Base-by-base conservation (phyloP, 768 basidiomycete species). In the Rhizopogon vesiculosus region DNA sequence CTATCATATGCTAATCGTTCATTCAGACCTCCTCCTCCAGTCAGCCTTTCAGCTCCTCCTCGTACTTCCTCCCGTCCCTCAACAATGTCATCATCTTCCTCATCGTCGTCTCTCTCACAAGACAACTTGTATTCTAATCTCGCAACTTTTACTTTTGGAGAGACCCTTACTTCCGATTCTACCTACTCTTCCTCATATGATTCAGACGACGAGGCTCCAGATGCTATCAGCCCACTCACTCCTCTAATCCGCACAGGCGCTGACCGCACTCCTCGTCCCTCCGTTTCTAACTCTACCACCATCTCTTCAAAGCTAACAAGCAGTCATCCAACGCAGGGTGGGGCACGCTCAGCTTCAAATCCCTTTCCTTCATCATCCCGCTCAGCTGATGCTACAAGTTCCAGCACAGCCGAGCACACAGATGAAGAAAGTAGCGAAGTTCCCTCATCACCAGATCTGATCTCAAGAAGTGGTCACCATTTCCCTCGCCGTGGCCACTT, bases 211-310 rank as follows among this genome's bases (percentile, higher is more conserved):
- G 64, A 65, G 9, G 45, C 63, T 19, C 51, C 69, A 43, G 66
- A 67, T 33, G 54, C 59, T 41, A 67, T 75, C 61, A 76, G 74
- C 45, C 77, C 76, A 0, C 72, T 79, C 56, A 66, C 71, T 2
- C 60, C 67, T 25, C 25, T 25, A 22, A 51, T 66, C 19, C 55
- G 63, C 10, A n/a, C 56, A 42, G 72, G 70, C 39, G 45, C 68
- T 18, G 76, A 80, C 60, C 72, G 69, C 39, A 79, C 78, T 0
- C 78, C 78, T 5, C 76, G 78, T 41, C 74, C 73, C 9, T 78
- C 78, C 25, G 62, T 79, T 35, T 72, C 71, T 19, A 56, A 58
- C 33, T 43, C 66, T 5, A 43, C 53, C 55, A 6, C 53, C 15
- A 53, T 55, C 60, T 52, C 52, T 29, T 41, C 58, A 44, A 45